A percentile compares a stretch with the other conserved stretches of the same genome.
These are phyloP conservation scores for Trichosporon ovoides DNA, from an alignment of 1,284 basidiomycete genomes.

Conservation along the genomic window DNA sequence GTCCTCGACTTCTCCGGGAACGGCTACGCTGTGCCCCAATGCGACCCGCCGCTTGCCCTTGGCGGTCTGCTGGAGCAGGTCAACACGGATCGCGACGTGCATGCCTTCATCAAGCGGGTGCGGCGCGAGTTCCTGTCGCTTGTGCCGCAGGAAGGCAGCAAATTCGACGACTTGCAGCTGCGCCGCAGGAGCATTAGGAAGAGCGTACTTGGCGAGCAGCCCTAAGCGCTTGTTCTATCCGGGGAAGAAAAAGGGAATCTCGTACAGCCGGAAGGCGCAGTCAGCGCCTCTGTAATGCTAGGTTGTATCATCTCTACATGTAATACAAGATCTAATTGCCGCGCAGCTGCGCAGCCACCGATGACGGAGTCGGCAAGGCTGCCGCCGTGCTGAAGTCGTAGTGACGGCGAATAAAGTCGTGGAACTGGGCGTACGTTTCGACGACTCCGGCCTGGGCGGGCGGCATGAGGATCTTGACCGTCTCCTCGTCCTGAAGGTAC, in stretches of 20 bases:
- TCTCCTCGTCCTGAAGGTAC: conserved; percentile 73
- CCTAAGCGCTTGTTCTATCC: neutral
- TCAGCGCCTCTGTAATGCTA: neutral
- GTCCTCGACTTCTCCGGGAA: conserved; percentile 64
- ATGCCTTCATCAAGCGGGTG: conserved; percentile 39
- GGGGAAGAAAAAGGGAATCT: too few species aligned
- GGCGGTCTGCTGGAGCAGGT: conserved; percentile 38
- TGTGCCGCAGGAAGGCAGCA: neutral
- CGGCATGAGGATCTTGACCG: conserved; percentile 66
- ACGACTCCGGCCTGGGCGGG: conserved; percentile 68
- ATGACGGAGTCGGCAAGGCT: conserved; percentile 44
- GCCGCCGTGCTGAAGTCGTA: conserved; percentile 50
- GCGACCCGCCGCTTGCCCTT: conserved; percentile 39
- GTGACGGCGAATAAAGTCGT: conserved; percentile 52
- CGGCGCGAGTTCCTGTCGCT: neutral
- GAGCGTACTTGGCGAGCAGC: conserved; percentile 1
- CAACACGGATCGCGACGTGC: conserved; percentile 43
- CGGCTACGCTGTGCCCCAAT: conserved; percentile 55
- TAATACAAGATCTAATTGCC: neutral
- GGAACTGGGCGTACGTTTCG: conserved; percentile 66
- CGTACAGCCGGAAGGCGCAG: neutral
- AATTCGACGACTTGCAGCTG: neutral
- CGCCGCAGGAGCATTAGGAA: neutral
- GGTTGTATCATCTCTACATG: neutral
- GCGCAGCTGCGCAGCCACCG: conserved; percentile 25